These are phyloP conservation scores for Choanephora cucurbitarum DNA, from an alignment of 371 early-diverging fungal genomes.

Conservation along the genomic window DNA sequence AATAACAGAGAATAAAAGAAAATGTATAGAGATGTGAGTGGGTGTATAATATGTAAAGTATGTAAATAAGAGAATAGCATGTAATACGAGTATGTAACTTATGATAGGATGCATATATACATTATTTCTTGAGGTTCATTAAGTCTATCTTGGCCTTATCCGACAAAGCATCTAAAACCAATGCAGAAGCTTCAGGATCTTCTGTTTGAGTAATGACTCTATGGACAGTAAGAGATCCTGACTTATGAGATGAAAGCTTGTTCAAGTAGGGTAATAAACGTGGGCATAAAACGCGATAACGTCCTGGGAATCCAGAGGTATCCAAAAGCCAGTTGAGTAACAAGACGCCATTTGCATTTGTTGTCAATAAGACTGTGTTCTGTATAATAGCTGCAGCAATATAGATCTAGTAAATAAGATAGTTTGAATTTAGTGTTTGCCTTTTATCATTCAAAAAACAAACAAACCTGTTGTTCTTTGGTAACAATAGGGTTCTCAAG, in stretches of 20 bases:
- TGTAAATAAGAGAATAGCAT: too few relatives aligned
- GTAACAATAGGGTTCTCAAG: slow-evolving; percentile 67
- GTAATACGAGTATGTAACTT: too few relatives aligned
- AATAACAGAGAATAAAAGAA: too few relatives aligned
- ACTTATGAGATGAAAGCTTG: slow-evolving; percentile 81
- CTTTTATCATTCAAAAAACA: too few relatives aligned
- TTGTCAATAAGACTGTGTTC: slow-evolving; percentile 72
- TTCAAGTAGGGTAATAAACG: slow-evolving; percentile 78
- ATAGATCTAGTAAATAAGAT: slow-evolving; percentile 32
- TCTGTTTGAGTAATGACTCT: slow-evolving; percentile 86
- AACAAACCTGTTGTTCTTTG: slow-evolving; percentile 58
- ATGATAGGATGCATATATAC: background rate
- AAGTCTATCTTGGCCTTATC: slow-evolving; percentile 19
- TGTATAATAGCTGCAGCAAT: slow-evolving; percentile 87
- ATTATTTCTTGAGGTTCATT: slow-evolving; percentile 11
- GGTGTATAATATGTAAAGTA: too few relatives aligned
- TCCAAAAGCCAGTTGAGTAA: slow-evolving; percentile 92
- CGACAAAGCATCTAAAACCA: slow-evolving; percentile 26
- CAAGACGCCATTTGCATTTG: slow-evolving; percentile 88
- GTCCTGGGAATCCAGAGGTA: slow-evolving; percentile 74
- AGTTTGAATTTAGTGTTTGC: too few relatives aligned
- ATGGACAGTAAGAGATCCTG: slow-evolving; percentile 76
- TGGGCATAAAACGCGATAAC: slow-evolving; percentile 69
- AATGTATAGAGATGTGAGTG: too few relatives aligned
- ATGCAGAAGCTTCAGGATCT: slow-evolving; percentile 64